These are phyloP conservation scores for Tetraselmis chui DNA, from an alignment of 139 green algal species.

Conservation along the genomic window DNA sequence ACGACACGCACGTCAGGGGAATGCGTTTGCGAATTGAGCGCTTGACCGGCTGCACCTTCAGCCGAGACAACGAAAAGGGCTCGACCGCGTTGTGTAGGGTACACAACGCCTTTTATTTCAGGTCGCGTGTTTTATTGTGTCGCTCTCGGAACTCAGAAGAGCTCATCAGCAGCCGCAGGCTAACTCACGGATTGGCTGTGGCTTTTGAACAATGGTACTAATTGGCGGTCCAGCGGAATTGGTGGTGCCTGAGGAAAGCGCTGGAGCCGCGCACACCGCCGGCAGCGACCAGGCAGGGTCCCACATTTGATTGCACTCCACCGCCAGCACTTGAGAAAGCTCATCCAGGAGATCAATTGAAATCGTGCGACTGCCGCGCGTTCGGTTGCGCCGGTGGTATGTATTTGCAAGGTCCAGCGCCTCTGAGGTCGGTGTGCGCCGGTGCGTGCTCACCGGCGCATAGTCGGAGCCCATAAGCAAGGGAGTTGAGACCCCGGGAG, in stretches of 20 bases:
- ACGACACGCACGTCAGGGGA: too few species aligned
- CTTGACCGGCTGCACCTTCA: too few species aligned
- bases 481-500: background rate
- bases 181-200: too few species aligned
- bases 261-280: background rate
- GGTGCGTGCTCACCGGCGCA: background rate
- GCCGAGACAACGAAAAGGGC: too few species aligned
- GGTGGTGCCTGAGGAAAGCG: background rate
- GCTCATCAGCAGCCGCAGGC: too few species aligned
- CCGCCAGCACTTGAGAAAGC: background rate
- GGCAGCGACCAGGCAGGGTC: background rate
- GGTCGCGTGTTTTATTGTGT: too few species aligned
- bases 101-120: too few species aligned
- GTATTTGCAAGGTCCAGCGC: background rate
- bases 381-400: background rate
- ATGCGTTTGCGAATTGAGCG: too few species aligned
- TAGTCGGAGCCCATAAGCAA: background rate
- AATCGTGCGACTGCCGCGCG: background rate
- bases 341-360: background rate
- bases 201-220: background rate
- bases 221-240: too few species aligned
- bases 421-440: background rate
- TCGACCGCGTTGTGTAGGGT: too few species aligned
- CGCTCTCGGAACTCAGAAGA: too few species aligned
- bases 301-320: background rate